Conservation (phyloP, 2,329 filamentous ascomycete species). For the Talaromyces marneffei region DNA sequence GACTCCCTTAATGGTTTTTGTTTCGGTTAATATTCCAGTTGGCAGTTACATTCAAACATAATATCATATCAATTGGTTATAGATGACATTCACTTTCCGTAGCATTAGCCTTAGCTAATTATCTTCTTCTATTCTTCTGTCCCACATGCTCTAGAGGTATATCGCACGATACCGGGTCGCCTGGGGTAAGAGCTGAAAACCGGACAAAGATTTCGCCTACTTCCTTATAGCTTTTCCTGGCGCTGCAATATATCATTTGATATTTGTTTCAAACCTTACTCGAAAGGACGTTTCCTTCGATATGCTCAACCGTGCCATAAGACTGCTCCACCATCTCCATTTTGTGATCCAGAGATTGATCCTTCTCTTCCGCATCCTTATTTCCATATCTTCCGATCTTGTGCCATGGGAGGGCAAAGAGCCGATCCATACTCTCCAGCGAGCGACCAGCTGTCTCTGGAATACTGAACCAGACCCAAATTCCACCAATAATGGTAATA, state of each 20-base stretch:
- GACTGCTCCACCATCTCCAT: neutral
- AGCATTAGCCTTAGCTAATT: neutral
- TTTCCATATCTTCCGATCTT: constrained; percentile 54
- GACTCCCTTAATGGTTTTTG: neutral
- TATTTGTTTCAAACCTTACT: neutral
- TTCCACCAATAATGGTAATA: constrained; percentile 40
- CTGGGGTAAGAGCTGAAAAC: neutral
- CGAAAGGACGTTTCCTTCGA: neutral
- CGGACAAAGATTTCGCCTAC: neutral
- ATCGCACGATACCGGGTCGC: neutral
- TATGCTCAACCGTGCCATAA: neutral
- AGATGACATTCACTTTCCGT: neutral
- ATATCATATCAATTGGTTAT: neutral
- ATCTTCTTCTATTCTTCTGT: neutral
- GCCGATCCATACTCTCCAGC: constrained; percentile 58
- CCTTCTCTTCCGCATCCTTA: neutral
- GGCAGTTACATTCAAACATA: neutral
- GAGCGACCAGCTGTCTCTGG: constrained; percentile 41
- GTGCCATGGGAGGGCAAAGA: constrained; percentile 70
- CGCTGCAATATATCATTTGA: neutral
- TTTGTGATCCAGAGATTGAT: neutral
- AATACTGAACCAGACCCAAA: neutral
- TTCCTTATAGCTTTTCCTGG: neutral
- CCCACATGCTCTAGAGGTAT: neutral
- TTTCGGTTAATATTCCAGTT: neutral